Evolutionary conservation across 2,329 filamentous ascomycete genomes (phyloP).

Genomic region (Truncatella angustata): DNA sequence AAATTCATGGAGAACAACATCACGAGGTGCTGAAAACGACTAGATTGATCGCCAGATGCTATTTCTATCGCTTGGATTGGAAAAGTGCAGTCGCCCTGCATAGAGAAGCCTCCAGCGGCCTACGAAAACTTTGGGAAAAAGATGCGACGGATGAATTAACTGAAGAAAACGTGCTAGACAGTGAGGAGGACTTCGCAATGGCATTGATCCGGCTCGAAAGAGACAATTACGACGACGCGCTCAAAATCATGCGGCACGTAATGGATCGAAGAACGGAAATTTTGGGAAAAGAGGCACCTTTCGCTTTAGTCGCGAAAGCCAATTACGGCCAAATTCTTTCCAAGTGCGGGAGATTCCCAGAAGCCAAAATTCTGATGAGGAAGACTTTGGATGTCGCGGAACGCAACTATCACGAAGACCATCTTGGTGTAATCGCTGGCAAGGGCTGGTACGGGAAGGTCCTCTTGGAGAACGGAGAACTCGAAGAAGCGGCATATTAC

Average conservation of each 20-base stretch:
- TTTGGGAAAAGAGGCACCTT: conserved; percentile 15
- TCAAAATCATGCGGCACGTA: conserved; percentile 12
- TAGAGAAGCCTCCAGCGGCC: conserved; percentile 1
- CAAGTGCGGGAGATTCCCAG: neutral
- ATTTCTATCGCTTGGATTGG: conserved; percentile 9
- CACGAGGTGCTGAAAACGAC: conserved; percentile 7
- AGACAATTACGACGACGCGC: conserved; percentile 9
- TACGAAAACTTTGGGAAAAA: neutral
- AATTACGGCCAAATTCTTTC: neutral
- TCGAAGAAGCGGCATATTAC: conserved; percentile 12
- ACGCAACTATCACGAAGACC: conserved; percentile 12
- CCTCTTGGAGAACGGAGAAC: conserved; percentile 9
- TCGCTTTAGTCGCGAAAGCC: conserved; percentile 13
- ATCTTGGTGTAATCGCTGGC: conserved; percentile 14
- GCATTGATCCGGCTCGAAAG: conserved; percentile 1
- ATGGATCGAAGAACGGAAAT: conserved; percentile 11
- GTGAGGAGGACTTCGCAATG: conserved; percentile 11
- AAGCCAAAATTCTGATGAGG: conserved; percentile 10
- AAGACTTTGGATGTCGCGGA: conserved; percentile 10
- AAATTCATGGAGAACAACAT: conserved; percentile 6
- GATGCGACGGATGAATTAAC: neutral
- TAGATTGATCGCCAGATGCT: conserved; percentile 7
- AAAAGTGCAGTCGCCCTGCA: neutral
- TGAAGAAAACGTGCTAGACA: conserved; percentile 5
- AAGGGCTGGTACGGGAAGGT: conserved; percentile 14